phyloP scores from a whole-genome alignment of 2,329 filamentous ascomycete species.

The Fusarium sp. region DNA sequence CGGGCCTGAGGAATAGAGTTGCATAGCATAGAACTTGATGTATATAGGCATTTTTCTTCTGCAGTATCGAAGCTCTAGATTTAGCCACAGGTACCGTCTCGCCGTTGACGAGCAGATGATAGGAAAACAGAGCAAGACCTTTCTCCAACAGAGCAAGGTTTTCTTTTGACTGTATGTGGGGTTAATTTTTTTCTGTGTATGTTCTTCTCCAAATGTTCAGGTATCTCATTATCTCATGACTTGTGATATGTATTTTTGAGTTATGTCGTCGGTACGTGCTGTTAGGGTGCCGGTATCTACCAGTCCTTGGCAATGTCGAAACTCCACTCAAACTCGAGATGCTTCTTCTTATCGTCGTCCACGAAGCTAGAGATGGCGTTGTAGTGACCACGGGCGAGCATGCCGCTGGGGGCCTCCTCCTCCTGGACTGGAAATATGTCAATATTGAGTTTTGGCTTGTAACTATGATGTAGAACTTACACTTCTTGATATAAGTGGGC shows the following conservation, averaged over 20 bases:
- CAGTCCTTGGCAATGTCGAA: conserved; percentile 98
- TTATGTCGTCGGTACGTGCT: conserved; percentile 18
- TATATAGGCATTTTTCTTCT: conserved; percentile 37
- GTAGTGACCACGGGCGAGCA: conserved; percentile 91
- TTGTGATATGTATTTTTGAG: conserved; percentile 37
- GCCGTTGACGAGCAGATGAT: conserved; percentile 31
- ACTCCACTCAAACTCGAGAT: conserved; percentile 93
- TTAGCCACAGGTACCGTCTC: conserved; percentile 26
- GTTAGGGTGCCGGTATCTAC: conserved; percentile 58
- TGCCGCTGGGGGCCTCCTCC: conserved; percentile 91
- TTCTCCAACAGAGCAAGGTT: conserved; percentile 21
- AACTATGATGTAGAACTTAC: conserved; percentile 65
- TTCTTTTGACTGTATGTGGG: conserved; percentile 26
- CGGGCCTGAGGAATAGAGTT: conserved; percentile 29
- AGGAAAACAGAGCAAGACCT: conserved; percentile 37
- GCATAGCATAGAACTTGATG: conserved; percentile 45
- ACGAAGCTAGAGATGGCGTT: conserved; percentile 89
- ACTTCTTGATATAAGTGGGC: conserved; percentile 88
- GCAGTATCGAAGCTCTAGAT: conserved; percentile 26
- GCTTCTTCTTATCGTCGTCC: conserved; percentile 91
- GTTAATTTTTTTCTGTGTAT: conserved; percentile 22
- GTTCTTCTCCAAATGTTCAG: conserved; percentile 39
- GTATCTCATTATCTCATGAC: conserved; percentile 48
- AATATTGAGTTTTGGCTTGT: neutral
- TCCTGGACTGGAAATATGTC: conserved; percentile 73